Conservation (phyloP, 345 rosid genomes). For the Eucalyptus cloeziana region DNA sequence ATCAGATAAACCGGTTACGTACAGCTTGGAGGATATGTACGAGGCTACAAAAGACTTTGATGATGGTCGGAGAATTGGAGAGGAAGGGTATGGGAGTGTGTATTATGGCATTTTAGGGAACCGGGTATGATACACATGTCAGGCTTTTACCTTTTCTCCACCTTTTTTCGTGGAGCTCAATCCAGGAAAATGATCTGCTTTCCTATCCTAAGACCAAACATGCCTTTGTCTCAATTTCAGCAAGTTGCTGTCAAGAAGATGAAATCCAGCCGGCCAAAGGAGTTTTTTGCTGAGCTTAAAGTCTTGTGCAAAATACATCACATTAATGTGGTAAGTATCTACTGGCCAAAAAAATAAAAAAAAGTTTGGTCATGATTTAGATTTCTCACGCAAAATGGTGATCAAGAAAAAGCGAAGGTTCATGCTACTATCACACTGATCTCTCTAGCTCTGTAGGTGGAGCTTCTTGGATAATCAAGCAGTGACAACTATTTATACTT, state of each 20-base stretch:
- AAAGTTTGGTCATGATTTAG: background rate
- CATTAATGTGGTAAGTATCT: constrained; percentile 32
- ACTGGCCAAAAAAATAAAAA: background rate
- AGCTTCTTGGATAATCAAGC: constrained; percentile 48
- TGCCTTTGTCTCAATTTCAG: constrained; percentile 1
- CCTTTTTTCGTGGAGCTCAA: background rate
- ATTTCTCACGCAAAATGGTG: background rate
- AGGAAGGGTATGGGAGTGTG: constrained; percentile 49
- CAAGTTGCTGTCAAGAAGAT: constrained; percentile 62
- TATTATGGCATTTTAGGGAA: constrained; percentile 31
- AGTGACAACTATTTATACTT: constrained; percentile 56
- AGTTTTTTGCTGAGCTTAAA: constrained; percentile 66
- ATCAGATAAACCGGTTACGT: constrained; percentile 37
- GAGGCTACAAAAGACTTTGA: constrained; percentile 38
- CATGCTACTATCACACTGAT: background rate
- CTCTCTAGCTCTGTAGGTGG: constrained; percentile 27
- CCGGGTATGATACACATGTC: constrained; percentile 2
- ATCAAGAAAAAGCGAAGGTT: background rate
- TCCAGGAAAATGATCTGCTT: background rate
- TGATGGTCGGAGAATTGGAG: constrained; percentile 32
- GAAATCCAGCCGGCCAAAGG: constrained; percentile 42
- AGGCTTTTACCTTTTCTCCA: background rate
- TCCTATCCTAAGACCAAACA: background rate
- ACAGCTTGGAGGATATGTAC: constrained; percentile 26
- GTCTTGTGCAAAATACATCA: constrained; percentile 57